These are phyloP conservation scores for Asterochloris sp. DNA, from an alignment of 139 green algal genomes.

Conservation along the genomic window DNA sequence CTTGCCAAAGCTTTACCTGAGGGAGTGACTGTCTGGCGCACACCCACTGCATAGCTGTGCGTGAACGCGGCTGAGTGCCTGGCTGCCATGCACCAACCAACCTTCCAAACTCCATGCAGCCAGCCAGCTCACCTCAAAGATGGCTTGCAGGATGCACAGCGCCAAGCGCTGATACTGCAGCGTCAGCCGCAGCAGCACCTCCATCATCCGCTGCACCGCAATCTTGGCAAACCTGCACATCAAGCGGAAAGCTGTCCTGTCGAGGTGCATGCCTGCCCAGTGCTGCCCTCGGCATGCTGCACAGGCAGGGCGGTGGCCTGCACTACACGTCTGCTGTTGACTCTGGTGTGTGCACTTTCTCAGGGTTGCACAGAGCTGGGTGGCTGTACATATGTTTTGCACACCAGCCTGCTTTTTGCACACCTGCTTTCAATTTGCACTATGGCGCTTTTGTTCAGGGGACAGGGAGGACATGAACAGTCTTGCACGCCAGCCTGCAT, in stretches of 20 bases:
- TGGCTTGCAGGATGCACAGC: conserved; percentile 12
- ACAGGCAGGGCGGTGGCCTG: not conserved
- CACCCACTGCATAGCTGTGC: too few species aligned
- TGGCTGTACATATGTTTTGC: not conserved
- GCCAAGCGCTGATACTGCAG: conserved; percentile 1
- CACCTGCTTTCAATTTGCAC: not conserved
- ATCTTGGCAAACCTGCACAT: conserved; percentile 26
- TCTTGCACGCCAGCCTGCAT: too few species aligned
- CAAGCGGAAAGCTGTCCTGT: not conserved
- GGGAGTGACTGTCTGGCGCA: too few species aligned
- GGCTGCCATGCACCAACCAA: not conserved
- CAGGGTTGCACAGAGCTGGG: not conserved
- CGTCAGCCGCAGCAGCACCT: conserved; percentile 26
- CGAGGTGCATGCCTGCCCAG: too few species aligned
- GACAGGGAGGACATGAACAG: too few species aligned
- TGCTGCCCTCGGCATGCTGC: not conserved
- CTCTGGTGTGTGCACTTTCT: not conserved
- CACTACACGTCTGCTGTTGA: too few species aligned
- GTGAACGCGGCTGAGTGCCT: not conserved
- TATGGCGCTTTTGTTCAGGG: too few species aligned
- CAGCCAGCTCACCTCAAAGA: conserved; percentile 10
- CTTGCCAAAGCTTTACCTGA: too few species aligned
- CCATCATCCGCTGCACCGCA: conserved; percentile 41
- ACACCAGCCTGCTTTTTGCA: not conserved
- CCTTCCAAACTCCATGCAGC: not conserved